Evolutionary conservation across 1,284 basidiomycete species (phyloP), one percentile per base, ranked within the genome.

Genomic region (Coriolopsis trogii): DNA sequence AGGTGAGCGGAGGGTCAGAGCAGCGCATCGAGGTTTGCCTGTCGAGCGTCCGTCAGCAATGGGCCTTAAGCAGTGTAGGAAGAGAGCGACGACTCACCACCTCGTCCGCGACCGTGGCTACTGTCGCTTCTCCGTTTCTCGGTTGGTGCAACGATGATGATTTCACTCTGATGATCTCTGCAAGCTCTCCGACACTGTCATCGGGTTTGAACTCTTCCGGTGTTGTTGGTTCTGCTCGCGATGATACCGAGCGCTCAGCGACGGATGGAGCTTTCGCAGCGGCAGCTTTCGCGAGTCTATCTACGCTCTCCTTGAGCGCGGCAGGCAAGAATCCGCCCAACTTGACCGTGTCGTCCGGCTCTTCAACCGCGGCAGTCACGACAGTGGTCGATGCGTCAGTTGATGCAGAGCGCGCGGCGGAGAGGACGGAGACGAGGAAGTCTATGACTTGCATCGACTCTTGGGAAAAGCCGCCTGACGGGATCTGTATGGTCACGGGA

Each of bases 391-490:
- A 16, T 6, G 15, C n/a, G 33, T 13, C 15, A 5, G 21, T 15
- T 4, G 42, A 18, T 1, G 41, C 42, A 9, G 42, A 39, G 2
- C 49, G 36, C 2, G 49, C 49, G 23, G 36, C 15, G 7, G 49
- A 33, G 29, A 50, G 30, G n/a, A 42, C 41, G 23, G 49, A 50
- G 5, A 50, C 44, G 21, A 50, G 34, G 42, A 50, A 39, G 18
- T 50, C 49, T n/a, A 50, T 43, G 28, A 50, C 36, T 21, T 43
- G 41, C 23, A 50, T 37, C 3, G 49, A 50, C 29, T 50, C 41
- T 23, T 38, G 29, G 9, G 41, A 40, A 16, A 50, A 29, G 16
- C 36, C 41, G n/a, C 34, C 36, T n/a, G 29, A 23, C 3, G 42
- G 42, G 2, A 44, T 44, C 15, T 24, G 23, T 8, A 25, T 8